Base-by-base conservation (phyloP, 345 rosid genomes). In the Balakata baccata region DNA sequence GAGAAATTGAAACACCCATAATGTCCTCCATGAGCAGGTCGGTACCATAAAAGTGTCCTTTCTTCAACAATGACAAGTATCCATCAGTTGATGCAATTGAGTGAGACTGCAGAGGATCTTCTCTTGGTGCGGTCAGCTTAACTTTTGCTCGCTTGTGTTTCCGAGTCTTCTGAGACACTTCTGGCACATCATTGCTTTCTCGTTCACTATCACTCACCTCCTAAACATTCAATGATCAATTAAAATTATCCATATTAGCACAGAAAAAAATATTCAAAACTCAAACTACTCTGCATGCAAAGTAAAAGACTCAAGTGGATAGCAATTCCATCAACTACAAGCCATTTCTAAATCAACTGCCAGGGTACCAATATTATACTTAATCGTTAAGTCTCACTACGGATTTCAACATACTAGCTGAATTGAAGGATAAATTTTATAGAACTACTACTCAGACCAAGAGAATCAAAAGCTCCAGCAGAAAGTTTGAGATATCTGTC, bases 201-300 rank as follows among this genome's bases (percentile, higher is more conserved):
- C 77, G 84, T 71, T 90, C 99, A 82, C 88, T 84, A n/a, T 88
- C 93, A 84, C 91, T 91, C 70, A 85, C 92, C 52, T 86, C 95
- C 99, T 96, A 80, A 73, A 50, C 64, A 64, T 72, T 69, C 65
- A 60, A 52, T 3, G 77, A 38, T 51, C 50, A 17, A 43, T 23
- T 62, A 65, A 54, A 29, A 71, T 63, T 29, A 68, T 57, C 60
- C 72, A 39, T 38, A 46, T 56, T 20, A 72, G 71, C 59, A 54
- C 50, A 43, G 6, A 41, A 18, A 13, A 18, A 23, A 34, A 46
- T 9, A 43, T 12, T 41, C 23, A 38, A 18, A 20, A 56, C 59
- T 68, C 14, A 50, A 74, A 20, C 43, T 74, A 54, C 47, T 18
- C 46, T 29, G 25, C 6, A 46, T 29, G 25, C 6, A 46, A 74